Percentiles rank a stretch among this genome's conserved stretches.
phyloP scores from a whole-genome alignment of 352 stramenopile species.

The Blastocystis hominis region DNA sequence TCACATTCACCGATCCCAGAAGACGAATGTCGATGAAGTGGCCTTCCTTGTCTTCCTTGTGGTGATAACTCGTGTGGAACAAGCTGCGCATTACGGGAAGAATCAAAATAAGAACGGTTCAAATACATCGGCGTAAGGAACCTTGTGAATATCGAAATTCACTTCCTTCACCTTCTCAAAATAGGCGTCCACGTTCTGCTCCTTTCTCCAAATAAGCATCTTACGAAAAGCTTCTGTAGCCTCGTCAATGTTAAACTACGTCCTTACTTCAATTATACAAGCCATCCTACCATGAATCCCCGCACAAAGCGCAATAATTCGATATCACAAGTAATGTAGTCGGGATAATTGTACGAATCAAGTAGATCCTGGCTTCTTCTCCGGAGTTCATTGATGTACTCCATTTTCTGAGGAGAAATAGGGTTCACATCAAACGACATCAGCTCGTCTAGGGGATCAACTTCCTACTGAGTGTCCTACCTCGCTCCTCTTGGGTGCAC shows the following conservation, averaged over 20 bases:
- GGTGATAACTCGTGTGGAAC: constrained; percentile 43
- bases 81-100: background rate
- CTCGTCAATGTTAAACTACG: constrained; percentile 49
- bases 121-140: constrained; percentile 55
- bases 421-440: constrained; percentile 47
- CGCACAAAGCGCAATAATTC: constrained; percentile 47
- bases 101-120: background rate
- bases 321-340: constrained; percentile 47
- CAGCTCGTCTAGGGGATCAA: constrained; percentile 21
- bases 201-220: constrained; percentile 57
- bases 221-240: constrained; percentile 3
- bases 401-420: constrained; percentile 41
- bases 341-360: constrained; percentile 15
- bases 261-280: background rate
- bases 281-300: constrained; percentile 13
- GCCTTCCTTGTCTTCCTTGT: constrained; percentile 36
- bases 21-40: constrained; percentile 45
- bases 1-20: constrained; percentile 21
- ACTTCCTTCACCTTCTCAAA: constrained; percentile 53
- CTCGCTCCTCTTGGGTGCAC: background rate
- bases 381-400: constrained; percentile 54
- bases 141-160: constrained; percentile 38
- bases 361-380: constrained; percentile 9
- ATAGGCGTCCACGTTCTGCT: constrained; percentile 48
- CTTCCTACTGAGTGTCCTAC: background rate